These are phyloP conservation scores for Botryotinia globosa DNA, from an alignment of 2,329 filamentous ascomycete genomes.

Conservation along the genomic window DNA sequence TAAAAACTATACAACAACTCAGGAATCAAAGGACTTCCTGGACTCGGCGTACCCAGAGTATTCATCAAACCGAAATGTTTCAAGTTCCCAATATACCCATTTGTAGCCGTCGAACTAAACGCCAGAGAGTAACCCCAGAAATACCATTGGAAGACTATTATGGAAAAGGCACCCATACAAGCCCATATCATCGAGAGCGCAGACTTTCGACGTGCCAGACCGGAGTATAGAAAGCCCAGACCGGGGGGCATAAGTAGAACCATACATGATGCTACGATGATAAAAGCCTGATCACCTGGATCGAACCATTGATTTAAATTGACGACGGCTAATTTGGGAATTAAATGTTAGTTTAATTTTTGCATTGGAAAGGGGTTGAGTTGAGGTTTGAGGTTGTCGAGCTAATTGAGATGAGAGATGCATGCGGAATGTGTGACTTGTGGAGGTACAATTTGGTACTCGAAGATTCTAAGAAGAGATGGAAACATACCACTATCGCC, in stretches of 20 bases:
- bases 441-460: not conserved
- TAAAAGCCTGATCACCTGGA: conserved; percentile 89
- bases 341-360: conserved; percentile 14
- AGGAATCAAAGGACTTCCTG: conserved; percentile 82
- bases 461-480: not conserved
- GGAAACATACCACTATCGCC: conserved; percentile 39
- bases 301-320: conserved; percentile 97
- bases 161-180: conserved; percentile 87
- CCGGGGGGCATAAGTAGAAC: conserved; percentile 96
- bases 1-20: conserved; percentile 93
- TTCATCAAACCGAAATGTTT: conserved; percentile 86
- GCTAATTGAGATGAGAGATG: not conserved
- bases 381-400: not conserved
- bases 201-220: conserved; percentile 94
- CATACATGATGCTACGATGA: conserved; percentile 85
- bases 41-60: conserved; percentile 78
- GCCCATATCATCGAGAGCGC: conserved; percentile 97
- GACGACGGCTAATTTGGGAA: conserved; percentile 58
- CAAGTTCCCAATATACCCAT: conserved; percentile 88
- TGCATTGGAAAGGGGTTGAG: not conserved
- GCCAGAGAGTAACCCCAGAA: conserved; percentile 98
- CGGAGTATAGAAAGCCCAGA: conserved; percentile 95
- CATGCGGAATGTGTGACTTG: conserved; percentile 1
- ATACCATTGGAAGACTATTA: conserved; percentile 98
- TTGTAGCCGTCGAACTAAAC: conserved; percentile 77